Evolutionary conservation across 179 eudicot species (phyloP).

Genomic region (Vitellaria paradoxa): DNA sequence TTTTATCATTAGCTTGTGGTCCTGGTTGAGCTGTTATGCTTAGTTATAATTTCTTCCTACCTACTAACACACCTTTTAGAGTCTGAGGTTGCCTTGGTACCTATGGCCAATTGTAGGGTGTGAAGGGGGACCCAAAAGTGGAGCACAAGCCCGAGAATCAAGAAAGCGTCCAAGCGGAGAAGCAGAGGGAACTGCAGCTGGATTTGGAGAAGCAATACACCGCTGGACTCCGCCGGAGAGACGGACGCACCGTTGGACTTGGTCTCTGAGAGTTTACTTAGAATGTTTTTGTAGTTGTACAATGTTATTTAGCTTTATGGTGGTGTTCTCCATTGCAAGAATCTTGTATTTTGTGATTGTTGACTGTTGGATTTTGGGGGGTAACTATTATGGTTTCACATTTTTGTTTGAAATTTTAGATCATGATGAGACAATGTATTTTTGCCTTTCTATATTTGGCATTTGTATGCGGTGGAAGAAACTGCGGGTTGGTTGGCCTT

Average conservation of each 20-base stretch:
- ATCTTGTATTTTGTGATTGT: background rate
- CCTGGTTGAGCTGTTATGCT: background rate
- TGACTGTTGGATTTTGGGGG: slow-evolving; percentile 6
- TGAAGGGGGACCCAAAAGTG: slow-evolving; percentile 73
- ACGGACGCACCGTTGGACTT: slow-evolving; percentile 95
- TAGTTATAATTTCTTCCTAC: slow-evolving; percentile 18
- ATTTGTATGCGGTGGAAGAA: background rate
- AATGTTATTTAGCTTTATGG: background rate
- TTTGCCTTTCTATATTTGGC: background rate
- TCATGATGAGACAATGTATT: background rate
- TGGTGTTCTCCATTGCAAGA: background rate
- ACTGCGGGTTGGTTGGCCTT: too few species aligned
- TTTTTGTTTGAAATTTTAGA: background rate
- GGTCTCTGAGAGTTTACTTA: slow-evolving; percentile 45
- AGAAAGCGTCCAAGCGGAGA: slow-evolving; percentile 49
- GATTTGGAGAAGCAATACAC: slow-evolving; percentile 95
- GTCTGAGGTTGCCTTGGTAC: slow-evolving; percentile 99
- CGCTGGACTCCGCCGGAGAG: slow-evolving; percentile 92
- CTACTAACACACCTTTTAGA: slow-evolving; percentile 93
- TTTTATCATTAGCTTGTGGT: slow-evolving; percentile 2
- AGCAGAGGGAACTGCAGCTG: slow-evolving; percentile 75
- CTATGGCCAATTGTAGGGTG: slow-evolving; percentile 99
- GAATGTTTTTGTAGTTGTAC: slow-evolving; percentile 4
- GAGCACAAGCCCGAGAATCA: slow-evolving; percentile 44
- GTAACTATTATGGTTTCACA: background rate